Conservation (phyloP, 257 asterid species). For the Solanum neorickii region DNA sequence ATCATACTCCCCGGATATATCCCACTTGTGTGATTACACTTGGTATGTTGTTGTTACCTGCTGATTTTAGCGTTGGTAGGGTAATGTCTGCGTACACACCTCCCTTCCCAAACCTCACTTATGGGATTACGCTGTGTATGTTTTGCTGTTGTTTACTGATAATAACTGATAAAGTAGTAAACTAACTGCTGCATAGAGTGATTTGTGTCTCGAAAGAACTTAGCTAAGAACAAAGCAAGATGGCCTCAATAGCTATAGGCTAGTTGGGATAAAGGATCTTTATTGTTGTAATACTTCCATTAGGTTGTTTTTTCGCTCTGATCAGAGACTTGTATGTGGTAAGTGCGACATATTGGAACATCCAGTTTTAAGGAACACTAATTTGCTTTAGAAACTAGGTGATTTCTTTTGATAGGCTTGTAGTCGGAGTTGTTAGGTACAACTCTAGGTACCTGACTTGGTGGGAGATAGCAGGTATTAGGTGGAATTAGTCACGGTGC, state of each 20-base stretch:
- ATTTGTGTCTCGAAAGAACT: background rate
- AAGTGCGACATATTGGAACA: background rate
- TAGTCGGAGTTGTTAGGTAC: background rate
- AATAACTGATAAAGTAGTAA: background rate
- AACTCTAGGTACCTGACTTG: background rate
- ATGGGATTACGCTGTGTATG: background rate
- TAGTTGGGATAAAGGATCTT: background rate
- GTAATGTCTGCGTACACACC: background rate
- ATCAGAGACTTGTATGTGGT: background rate
- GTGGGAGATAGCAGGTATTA: background rate
- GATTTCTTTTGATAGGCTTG: background rate
- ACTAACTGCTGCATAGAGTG: background rate
- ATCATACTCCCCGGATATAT: too few species aligned
- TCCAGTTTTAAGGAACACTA: background rate
- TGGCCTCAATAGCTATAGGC: background rate
- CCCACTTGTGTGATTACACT: background rate
- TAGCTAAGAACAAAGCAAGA: background rate
- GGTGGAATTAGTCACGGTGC: background rate
- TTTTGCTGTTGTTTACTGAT: background rate
- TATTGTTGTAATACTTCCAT: background rate
- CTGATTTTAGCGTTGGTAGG: background rate
- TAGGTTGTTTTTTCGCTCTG: background rate
- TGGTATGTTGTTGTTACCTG: background rate
- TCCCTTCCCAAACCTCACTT: background rate
- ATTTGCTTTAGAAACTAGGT: background rate